Conservation (phyloP, 805 yeast species). For the Suhomyces emberorum region DNA sequence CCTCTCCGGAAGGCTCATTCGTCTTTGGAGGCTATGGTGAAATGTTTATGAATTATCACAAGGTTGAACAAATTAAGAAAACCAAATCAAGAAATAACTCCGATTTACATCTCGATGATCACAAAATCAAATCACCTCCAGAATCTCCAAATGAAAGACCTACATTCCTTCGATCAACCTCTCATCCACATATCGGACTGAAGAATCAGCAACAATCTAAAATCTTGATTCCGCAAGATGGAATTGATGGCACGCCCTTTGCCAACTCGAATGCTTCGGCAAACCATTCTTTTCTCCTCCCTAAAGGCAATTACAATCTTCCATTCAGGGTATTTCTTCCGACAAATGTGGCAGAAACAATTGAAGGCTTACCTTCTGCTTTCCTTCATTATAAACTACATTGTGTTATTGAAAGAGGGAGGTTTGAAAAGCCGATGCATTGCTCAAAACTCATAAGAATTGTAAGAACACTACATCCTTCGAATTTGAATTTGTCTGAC, state of each 20-base stretch:
- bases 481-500: constrained; percentile 37
- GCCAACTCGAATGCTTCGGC: constrained; percentile 20
- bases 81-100: constrained; percentile 8
- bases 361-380: constrained; percentile 47
- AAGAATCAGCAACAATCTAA: constrained; percentile 7
- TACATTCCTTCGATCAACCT: constrained; percentile 25
- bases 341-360: constrained; percentile 46
- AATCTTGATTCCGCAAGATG: constrained; percentile 25
- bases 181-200: constrained; percentile 23
- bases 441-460: constrained; percentile 42
- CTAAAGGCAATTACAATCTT: constrained; percentile 50
- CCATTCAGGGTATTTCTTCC: constrained; percentile 48
- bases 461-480: constrained; percentile 41
- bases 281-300: constrained; percentile 39
- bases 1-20: constrained; percentile 35
- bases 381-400: constrained; percentile 42
- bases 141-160: constrained; percentile 16
- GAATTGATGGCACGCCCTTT: constrained; percentile 45
- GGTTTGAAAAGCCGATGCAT: constrained; percentile 36
- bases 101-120: constrained; percentile 2
- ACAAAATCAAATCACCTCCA: constrained; percentile 1
- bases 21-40: constrained; percentile 43
- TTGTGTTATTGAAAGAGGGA: constrained; percentile 40
- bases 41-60: constrained; percentile 17
- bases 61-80: constrained; percentile 18